Evolutionary conservation across 495 filamentous ascomycete species (phyloP).

Genomic region (Patellaria atrata): DNA sequence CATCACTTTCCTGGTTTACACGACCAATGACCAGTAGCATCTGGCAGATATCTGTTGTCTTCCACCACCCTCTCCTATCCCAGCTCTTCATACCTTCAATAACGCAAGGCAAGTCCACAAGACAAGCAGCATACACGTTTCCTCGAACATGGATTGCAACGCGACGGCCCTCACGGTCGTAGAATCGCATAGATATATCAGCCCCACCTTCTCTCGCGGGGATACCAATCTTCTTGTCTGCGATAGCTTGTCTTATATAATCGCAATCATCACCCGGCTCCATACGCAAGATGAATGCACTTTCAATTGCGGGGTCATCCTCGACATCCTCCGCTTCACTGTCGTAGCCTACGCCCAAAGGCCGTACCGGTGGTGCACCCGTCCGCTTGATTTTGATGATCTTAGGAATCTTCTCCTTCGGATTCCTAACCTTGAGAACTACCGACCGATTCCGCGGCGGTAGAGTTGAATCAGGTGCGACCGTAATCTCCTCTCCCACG

Average conservation of each 20-base stretch:
- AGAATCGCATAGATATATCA: slow-evolving; percentile 64
- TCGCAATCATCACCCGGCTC: slow-evolving; percentile 72
- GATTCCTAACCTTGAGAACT: slow-evolving; percentile 16
- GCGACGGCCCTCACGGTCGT: slow-evolving; percentile 59
- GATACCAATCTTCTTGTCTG: slow-evolving; percentile 57
- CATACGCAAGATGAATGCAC: slow-evolving; percentile 83
- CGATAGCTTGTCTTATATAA: slow-evolving; percentile 54
- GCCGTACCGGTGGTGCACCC: slow-evolving; percentile 47
- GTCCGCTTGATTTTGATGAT: slow-evolving; percentile 40
- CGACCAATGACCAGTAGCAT: slow-evolving; percentile 74
- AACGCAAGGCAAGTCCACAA: slow-evolving; percentile 84
- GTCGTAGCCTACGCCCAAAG: slow-evolving; percentile 78
- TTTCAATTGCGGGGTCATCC: slow-evolving; percentile 70
- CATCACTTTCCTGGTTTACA: slow-evolving; percentile 59
- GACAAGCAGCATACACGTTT: slow-evolving; percentile 57
- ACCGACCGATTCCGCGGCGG: neutral
- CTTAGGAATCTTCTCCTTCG: slow-evolving; percentile 2
- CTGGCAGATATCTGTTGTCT: slow-evolving; percentile 87
- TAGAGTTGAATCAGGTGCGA: neutral
- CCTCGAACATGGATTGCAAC: slow-evolving; percentile 55
- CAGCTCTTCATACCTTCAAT: slow-evolving; percentile 94
- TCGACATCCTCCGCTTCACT: slow-evolving; percentile 91
- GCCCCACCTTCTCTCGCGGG: slow-evolving; percentile 44
- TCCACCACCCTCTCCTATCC: slow-evolving; percentile 84
- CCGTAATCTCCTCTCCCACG: slow-evolving; percentile 4